phyloP scores from a whole-genome alignment of 2,329 filamentous ascomycete species.

The Blumeria graminis region DNA sequence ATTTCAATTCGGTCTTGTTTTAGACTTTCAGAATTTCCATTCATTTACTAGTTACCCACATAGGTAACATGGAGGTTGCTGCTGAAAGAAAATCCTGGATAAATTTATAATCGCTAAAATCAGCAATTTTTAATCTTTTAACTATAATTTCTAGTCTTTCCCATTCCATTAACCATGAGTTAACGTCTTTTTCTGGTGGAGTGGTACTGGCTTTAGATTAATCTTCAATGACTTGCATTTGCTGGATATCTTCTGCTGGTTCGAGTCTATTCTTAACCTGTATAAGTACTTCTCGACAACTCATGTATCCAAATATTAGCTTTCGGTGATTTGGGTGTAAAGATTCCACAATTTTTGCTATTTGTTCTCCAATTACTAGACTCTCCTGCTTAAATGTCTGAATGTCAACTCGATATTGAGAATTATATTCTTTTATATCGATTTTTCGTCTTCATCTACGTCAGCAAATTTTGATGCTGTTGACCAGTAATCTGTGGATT shows the following conservation, averaged over 20 bases:
- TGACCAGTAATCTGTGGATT: neutral
- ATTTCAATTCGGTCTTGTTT: neutral
- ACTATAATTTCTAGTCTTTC: neutral
- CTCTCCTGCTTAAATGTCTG: neutral
- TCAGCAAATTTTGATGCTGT: neutral
- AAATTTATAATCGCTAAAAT: neutral
- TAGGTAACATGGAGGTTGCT: neutral
- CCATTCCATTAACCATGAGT: neutral
- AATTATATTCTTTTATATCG: neutral
- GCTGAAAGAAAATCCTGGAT: neutral
- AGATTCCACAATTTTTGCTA: neutral
- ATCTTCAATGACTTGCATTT: neutral
- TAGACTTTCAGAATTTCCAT: neutral
- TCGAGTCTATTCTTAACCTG: neutral
- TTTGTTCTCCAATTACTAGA: neutral
- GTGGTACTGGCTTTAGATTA: neutral
- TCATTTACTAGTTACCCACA: neutral
- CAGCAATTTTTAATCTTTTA: neutral
- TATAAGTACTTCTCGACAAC: neutral
- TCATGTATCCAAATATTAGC: neutral
- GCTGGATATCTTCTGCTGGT: neutral
- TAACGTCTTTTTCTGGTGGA: neutral
- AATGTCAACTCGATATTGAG: neutral
- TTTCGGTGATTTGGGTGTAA: neutral
- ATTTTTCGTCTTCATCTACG: neutral